Evolutionary conservation across 768 basidiomycete genomes (phyloP).

Genomic region (Crassisporium funariophilum): DNA sequence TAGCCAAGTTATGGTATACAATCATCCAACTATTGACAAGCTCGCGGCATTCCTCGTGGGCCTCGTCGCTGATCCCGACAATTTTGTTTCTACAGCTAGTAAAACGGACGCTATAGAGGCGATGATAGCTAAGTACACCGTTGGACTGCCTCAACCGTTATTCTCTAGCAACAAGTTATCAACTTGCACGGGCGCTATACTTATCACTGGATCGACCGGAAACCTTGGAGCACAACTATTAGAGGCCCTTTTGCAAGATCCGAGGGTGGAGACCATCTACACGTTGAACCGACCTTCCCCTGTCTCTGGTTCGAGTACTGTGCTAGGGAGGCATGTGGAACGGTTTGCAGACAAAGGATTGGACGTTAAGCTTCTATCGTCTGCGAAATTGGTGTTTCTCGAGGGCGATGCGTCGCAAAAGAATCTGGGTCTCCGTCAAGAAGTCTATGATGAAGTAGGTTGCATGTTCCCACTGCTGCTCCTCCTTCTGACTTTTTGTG

Average conservation of each 20-base stretch:
- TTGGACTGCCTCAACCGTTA: constrained; percentile 18
- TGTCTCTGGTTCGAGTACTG: constrained; percentile 6
- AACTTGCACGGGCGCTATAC: constrained; percentile 20
- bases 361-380: constrained; percentile 26
- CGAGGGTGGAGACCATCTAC: constrained; percentile 29
- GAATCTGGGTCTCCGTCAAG: constrained; percentile 27
- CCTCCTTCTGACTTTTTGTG: neutral
- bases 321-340: constrained; percentile 30
- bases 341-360: constrained; percentile 36
- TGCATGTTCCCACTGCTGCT: neutral
- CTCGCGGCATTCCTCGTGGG: constrained; percentile 18
- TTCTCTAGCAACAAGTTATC: neutral
- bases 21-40: constrained; percentile 18
- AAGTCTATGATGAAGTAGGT: constrained; percentile 32
- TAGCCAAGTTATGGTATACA: constrained; percentile 21
- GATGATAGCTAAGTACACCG: constrained; percentile 39
- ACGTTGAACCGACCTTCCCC: constrained; percentile 31
- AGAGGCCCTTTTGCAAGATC: constrained; percentile 24
- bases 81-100: constrained; percentile 5
- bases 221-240: constrained; percentile 41
- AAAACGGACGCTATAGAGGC: constrained; percentile 28
- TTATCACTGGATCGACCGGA: constrained; percentile 47
- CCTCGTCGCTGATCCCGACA: constrained; percentile 15
- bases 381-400: constrained; percentile 34
- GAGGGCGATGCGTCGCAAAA: constrained; percentile 36